Conservation (phyloP, 768 basidiomycete species). For the Lyophyllum shimeji region DNA sequence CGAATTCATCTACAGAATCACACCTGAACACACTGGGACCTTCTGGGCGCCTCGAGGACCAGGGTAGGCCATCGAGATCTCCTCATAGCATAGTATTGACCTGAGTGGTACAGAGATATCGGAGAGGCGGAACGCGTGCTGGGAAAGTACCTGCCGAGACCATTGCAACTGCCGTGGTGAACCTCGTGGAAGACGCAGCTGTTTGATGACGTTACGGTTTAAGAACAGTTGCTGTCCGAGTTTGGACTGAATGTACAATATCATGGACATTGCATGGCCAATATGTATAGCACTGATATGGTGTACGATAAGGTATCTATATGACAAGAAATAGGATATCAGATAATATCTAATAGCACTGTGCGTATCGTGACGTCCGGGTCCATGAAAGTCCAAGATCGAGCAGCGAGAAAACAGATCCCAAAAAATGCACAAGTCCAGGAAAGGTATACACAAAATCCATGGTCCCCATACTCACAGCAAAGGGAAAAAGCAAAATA, state of each 20-base stretch:
- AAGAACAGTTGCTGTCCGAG: too few species aligned
- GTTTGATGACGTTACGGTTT: too few species aligned
- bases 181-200: neutral
- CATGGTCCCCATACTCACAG: too few species aligned
- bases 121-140: slow-evolving; percentile 41
- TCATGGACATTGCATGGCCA: too few species aligned
- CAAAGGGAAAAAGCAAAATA: too few species aligned
- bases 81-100: neutral
- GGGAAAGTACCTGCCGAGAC: slow-evolving; percentile 37
- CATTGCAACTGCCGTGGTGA: slow-evolving; percentile 42
- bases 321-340: neutral
- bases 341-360: too few species aligned
- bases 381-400: neutral
- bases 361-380: neutral
- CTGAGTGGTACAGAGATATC: slow-evolving; percentile 33
- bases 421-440: neutral
- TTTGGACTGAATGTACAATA: too few species aligned
- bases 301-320: neutral
- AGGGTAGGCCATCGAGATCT: slow-evolving; percentile 19
- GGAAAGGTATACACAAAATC: neutral
- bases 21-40: slow-evolving; percentile 35
- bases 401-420: neutral
- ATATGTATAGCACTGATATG: neutral
- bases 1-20: slow-evolving; percentile 35
- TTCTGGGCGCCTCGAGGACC: slow-evolving; percentile 48